These are phyloP conservation scores for Neurospora sp. DNA, from an alignment of 495 filamentous ascomycete genomes.

Conservation along the genomic window DNA sequence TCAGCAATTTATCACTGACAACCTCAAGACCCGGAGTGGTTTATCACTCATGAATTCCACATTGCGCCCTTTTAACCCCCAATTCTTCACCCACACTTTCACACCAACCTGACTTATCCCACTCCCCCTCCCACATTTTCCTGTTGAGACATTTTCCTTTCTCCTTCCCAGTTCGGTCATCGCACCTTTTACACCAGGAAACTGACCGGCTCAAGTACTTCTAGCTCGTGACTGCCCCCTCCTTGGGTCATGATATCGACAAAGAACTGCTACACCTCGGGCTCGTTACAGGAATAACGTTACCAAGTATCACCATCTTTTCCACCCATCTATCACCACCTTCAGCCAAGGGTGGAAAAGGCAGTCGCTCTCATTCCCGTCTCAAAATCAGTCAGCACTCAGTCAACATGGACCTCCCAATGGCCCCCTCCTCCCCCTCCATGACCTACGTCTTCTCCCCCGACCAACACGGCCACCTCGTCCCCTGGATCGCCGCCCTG, in stretches of 20 bases:
- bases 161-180: neutral
- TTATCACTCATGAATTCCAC: neutral
- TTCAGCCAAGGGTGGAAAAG: neutral
- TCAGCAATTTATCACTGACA: neutral
- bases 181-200: neutral
- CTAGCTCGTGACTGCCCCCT: neutral
- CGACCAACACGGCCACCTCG: constrained; percentile 22
- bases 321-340: neutral
- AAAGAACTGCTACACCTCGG: neutral
- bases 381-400: too few species aligned
- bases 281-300: neutral
- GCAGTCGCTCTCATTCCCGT: too few species aligned
- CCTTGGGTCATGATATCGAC: neutral
- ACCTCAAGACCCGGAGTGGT: neutral
- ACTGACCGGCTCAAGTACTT: neutral
- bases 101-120: neutral
- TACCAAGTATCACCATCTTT: neutral
- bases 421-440: neutral
- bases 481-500: constrained; percentile 30
- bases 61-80: neutral
- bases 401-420: constrained; percentile 1
- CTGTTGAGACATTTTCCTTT: constrained; percentile 14
- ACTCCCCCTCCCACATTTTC: neutral
- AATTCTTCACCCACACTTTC: neutral
- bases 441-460: constrained; percentile 23